Base-by-base conservation (phyloP, 2,329 filamentous ascomycete genomes). In the Berkeleyomyces basicola region DNA sequence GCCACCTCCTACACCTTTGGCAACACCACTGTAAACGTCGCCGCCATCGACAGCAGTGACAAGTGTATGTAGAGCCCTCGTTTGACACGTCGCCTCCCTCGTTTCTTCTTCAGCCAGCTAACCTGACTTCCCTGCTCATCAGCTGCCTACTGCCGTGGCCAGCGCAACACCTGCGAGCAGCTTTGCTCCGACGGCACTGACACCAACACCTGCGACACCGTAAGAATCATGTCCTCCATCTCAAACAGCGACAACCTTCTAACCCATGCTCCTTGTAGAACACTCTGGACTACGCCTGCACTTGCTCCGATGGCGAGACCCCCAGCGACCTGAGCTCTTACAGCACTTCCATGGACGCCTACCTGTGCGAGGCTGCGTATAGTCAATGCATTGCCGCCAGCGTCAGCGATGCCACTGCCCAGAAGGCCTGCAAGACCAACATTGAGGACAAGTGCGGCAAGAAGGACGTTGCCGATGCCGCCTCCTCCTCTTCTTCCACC, bases 321-420 rank as follows among this genome's bases (percentile, higher is more conserved):
- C 72, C 74, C 5, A 79, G 80, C 11, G 78, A 77, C 64, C 75
- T 83, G 55, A 72, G 80, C 70, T 75, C 78, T 70, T 83, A 80
- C 72, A 67, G 66, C 58, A 75, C 81, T 73, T 80, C 79, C 2
- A 72, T 83, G 67, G 75, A 76, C 58, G 75, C 72, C 63, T 81
- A 78, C 68, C 76, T 81, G 68, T 83, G 81, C 74, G 36, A 76
- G 63, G 65, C 74, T 65, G 76, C 79, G 47, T 80, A 74, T 70
- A 65, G 68, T 36, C 71, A 77, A 64, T 83, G 81, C 72, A 79
- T 76, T 67, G 53, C 46, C 2, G 64, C 69, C 55, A 75, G 77
- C 68, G 72, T 73, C 37, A 73, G 73, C 70, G 72, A 76, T 68
- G 68, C 71, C 23, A 67, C 66, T 7, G 76, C 70, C 47, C 79